These are phyloP conservation scores for Calocybe indica DNA, from an alignment of 768 basidiomycete genomes.

Conservation along the genomic window DNA sequence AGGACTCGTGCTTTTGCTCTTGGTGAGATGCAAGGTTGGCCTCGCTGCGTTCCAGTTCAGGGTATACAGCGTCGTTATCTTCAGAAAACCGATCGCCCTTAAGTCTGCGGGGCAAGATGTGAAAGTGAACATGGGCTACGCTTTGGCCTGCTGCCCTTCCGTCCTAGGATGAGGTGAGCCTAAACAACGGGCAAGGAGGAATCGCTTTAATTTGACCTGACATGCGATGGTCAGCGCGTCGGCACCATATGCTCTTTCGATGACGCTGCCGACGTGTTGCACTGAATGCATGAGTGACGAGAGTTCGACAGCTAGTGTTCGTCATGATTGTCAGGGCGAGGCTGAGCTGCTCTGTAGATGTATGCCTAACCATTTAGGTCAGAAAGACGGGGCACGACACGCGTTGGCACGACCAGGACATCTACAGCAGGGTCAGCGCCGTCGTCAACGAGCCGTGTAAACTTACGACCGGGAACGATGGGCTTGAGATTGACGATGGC, in stretches of 20 bases:
- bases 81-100: slow-evolving; percentile 60
- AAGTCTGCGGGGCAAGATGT: slow-evolving; percentile 78
- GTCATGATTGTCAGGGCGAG: slow-evolving; percentile 3
- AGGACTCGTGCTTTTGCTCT: slow-evolving; percentile 15
- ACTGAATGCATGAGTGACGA: slow-evolving; percentile 76
- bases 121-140: slow-evolving; percentile 96
- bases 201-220: slow-evolving; percentile 47
- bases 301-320: slow-evolving; percentile 51
- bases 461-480: slow-evolving; percentile 89
- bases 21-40: slow-evolving; percentile 38
- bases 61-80: slow-evolving; percentile 73
- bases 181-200: neutral
- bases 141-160: slow-evolving; percentile 75
- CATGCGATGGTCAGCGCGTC: slow-evolving; percentile 85
- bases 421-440: slow-evolving; percentile 29
- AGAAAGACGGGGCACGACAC: slow-evolving; percentile 48
- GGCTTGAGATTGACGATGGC: slow-evolving; percentile 96
- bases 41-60: slow-evolving; percentile 67
- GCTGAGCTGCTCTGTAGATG: neutral
- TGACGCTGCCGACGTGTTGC: slow-evolving; percentile 68
- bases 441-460: neutral
- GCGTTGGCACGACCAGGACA: slow-evolving; percentile 54
- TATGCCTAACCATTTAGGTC: slow-evolving; percentile 41
- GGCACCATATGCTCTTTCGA: slow-evolving; percentile 79
- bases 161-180: slow-evolving; percentile 43